Percentiles rank a stretch among this genome's conserved stretches.
phyloP scores from a whole-genome alignment of 192 early-diverging fungal genomes.

The Coemansia sp. region DNA sequence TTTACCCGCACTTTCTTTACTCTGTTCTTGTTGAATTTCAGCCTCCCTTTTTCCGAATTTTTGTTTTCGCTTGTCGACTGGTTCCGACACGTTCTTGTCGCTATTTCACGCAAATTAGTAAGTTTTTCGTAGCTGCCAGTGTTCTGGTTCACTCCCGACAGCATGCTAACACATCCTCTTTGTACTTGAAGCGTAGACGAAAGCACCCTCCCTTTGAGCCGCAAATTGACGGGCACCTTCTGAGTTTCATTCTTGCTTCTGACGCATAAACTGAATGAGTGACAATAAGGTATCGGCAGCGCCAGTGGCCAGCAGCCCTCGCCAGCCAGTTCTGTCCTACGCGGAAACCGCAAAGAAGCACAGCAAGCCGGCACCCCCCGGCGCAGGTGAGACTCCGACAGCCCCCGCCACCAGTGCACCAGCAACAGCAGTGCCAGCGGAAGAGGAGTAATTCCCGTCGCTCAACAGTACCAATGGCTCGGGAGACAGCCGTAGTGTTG shows the following conservation, averaged over 20 bases:
- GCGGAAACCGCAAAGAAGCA: neutral
- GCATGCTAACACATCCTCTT: neutral
- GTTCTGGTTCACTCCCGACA: neutral
- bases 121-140: neutral
- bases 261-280: neutral
- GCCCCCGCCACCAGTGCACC: neutral
- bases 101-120: neutral
- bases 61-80: constrained; percentile 3
- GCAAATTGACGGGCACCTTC: neutral
- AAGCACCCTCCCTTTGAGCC: neutral
- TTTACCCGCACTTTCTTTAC: neutral
- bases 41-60: neutral
- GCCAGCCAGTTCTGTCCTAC: neutral
- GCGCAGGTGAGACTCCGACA: neutral
- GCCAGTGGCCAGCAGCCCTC: neutral
- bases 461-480: constrained; percentile 16
- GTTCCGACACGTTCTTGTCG: neutral
- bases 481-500: neutral
- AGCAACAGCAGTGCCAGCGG: constrained; percentile 9
- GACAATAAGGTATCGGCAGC: neutral
- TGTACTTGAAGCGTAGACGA: neutral
- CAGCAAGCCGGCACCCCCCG: neutral
- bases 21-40: neutral
- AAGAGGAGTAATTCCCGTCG: constrained; percentile 18
- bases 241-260: neutral